Base-by-base conservation (phyloP, 2,329 filamentous ascomycete genomes). In the Graphilbum fragrans region DNA sequence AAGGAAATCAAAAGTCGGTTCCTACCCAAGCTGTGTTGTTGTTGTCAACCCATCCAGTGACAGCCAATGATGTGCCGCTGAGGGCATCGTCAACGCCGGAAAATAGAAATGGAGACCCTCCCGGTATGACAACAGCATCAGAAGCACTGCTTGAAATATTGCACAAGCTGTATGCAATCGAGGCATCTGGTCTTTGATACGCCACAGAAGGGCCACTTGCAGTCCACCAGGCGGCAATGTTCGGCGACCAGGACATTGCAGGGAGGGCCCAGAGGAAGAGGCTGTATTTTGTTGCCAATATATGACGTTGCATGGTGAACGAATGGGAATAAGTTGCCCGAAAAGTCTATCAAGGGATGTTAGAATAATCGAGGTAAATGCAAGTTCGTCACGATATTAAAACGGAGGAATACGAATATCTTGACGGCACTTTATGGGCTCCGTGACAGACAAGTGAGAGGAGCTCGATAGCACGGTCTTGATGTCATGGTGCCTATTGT, bases 151-250 rank as follows among this genome's bases (percentile, higher is more conserved):
- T 17, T 4, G 32, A 22, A 23, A 12, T 20, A 29, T 43, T 35
- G 42, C 42, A 44, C 5, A 44, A 19, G 31, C 38, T 44, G 35
- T 44, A 41, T 12, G 31, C 35, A 33, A 44, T 44, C 8, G 34
- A 11, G 16, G 8, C n/a, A 22, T 37, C 20, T 8, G 18, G 17
- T 5, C 4, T 17, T n/a, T 44, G 42, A 32, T 35, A 41, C 21
- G 42, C 42, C 9, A 44, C 16, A 10, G 42, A 37, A 5, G 42
- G 42, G 7, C 42, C 38, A 3, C 27, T 14, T 2, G 17, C 14
- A 6, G 42, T 44, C 38, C 34, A 40, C 42, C 42, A 44, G 3
- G 38, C 42, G 3, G 42, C 20, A 8, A 44, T n/a, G 23, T 16
- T n/a, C 11, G n/a, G 35, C 20, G 21, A 10, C 18, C 16, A 21